Base-by-base conservation (phyloP, 1,284 basidiomycete species). In the Trichosporon inkin region DNA sequence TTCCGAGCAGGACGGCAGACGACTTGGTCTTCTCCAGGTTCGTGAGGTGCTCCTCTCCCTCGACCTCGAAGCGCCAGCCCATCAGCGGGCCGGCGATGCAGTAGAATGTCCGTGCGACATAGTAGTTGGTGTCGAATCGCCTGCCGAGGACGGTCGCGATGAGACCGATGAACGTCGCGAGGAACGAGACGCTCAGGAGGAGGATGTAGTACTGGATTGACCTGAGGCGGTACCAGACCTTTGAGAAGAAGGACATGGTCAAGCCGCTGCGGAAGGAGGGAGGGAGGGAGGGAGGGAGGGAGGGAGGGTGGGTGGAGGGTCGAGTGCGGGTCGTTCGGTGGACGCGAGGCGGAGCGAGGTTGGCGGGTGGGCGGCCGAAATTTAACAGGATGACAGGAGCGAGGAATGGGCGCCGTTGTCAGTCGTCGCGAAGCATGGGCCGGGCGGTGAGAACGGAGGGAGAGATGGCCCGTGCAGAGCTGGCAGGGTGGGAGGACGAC, bases 101-200 rank as follows among this genome's bases (percentile, higher is more conserved):
- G 80, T 92, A 92, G 81, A 99, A 98, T 44, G 84, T 85, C 59
- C 90, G 82, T 2, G 93, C 95, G 38, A 95, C 88, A 68, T 90
- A 82, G 69, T 84, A 88, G 80, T 95, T 92, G 65, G 89, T 89
- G 75, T 97, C 89, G 73, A 86, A 86, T 20, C 88, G 82, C 65
- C 84, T 67, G 17, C 92, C 92, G 13, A 85, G 71, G 40, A 91
- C 68, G 10, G 85, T 82, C 79, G 93, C 83, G 20, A 86, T 82
- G 20, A 90, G 78, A 2, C 87, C 88, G 54, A 87, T 82, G 55
- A 90, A 71, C 49, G 89, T 82, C 56, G 90, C 90, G 79, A 87
- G 85, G 65, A 87, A 84, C 4, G 89, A 90, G 68, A 88, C 86
- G 55, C 87, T 80, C 35, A 86, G 84, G 58, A 97, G 77, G 6